Base-by-base conservation (phyloP, 2,329 filamentous ascomycete species). In the Monascus ruber region DNA sequence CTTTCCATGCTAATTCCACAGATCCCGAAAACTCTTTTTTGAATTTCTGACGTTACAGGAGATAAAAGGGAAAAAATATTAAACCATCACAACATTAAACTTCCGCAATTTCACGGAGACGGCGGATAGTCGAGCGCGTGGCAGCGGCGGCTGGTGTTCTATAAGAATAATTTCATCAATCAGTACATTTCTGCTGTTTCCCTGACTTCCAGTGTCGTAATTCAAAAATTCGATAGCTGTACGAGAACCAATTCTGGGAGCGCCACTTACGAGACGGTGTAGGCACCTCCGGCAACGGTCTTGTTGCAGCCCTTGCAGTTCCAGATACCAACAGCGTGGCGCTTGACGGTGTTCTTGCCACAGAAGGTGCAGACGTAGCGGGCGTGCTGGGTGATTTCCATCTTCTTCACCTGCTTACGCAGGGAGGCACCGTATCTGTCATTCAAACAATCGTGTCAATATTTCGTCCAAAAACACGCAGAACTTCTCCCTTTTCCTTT, bases 401-500 rank as follows among this genome's bases (percentile, higher is more conserved):
- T 94, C 85, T 95, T 95, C 86, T 96, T 96, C 66, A 91, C 83
- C 70, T 87, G 88, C 81, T 96, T 96, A 74, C 88, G 86, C 73
- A 96, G 86, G 64, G 91, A 96, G 68, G 91, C 89, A 88, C 89
- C 91, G 73, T 94, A 94, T 79, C 86, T 89, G 46, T 57, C 58
- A 45, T 40, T 39, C 44, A 45, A 31, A 36, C 26, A 42, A 44
- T 37, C 33, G 17, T 3, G 42, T 55, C 47, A 54, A 51, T 47
- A 43, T 26, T 31, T n/a, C 17, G 4, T 26, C 24, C 9, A 6
- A 35, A 9, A 6, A 6, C 6, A 26, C 24, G 29, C 2, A 24
- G 25, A 8, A 26, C 9, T n/a, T 31, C 17, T 42, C 34, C 38
- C 36, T 25, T 37, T 38, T 39, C 34, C 31, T 36, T 24, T 36